Base-by-base conservation (phyloP, 2,329 filamentous ascomycete species). In the Periconia sp. region DNA sequence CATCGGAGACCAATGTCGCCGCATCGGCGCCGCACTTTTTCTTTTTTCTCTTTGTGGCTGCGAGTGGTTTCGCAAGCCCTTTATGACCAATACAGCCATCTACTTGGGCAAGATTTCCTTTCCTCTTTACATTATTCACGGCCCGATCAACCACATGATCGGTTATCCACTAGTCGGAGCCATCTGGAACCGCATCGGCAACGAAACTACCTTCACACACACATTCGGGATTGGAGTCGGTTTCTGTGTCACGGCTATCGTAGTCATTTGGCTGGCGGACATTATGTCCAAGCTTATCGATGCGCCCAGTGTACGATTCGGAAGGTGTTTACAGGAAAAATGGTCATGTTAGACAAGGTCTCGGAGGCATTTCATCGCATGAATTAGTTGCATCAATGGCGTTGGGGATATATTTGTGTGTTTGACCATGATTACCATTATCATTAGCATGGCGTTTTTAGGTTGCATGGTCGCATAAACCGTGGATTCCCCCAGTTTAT, bases 221-320 rank as follows among this genome's bases (percentile, higher is more conserved):
- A 57, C 57, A 71, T 23, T 72, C 10, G 60, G 71, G 17, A 74
- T 80, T 66, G 45, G 74, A 6, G 20, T 76, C 2, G 77, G 77
- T n/a, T 62, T 80, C 15, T 57, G 66, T 14, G 47, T 74, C 5
- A 47, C 76, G 2, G 66, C 64, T 5, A 61, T 72, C 3, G 52
- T 75, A 1, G 73, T 80, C 0, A 73, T 86, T 6, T 86, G 82
- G 78, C 74, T 77, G 6, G 80, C 81, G 1, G 84, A 87, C 66
- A 52, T 87, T 3, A 86, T 85, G 61, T 85, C 82, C 81, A 76
- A 83, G 27, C 70, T 70, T 1, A 75, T 87, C 6, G 85, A 87
- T 66, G 68, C 74, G 3, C 79, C 78, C 1, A 76, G 78, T 63
- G 74, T 83, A 8, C 76, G 74, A 47, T 77, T 84, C 59, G 77